phyloP scores from a whole-genome alignment of 495 filamentous ascomycete genomes.

The Penicillium lagena region DNA sequence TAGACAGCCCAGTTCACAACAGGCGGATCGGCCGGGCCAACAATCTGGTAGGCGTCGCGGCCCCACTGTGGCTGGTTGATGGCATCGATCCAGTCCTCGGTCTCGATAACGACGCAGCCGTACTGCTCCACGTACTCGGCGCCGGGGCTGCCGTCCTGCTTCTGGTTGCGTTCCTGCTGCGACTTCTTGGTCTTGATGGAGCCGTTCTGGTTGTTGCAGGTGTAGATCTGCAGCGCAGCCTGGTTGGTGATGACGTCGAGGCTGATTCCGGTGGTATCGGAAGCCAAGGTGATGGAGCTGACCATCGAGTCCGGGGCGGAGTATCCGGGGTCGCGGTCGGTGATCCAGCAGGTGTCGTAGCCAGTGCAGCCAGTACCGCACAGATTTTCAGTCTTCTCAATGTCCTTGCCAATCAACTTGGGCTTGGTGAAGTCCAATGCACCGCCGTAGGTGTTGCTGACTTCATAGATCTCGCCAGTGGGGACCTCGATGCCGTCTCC shows the following conservation, averaged over 20 bases:
- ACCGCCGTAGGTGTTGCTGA: conserved; percentile 50
- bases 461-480: conserved; percentile 62
- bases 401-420: conserved; percentile 68
- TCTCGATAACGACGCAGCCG: conserved; percentile 65
- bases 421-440: conserved; percentile 73
- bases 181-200: conserved; percentile 46
- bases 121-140: conserved; percentile 48
- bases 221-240: conserved; percentile 73
- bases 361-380: conserved; percentile 72
- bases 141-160: conserved; percentile 26
- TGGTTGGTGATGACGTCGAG: conserved; percentile 70
- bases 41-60: conserved; percentile 52
- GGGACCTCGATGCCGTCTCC: conserved; percentile 74
- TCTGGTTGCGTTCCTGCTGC: conserved; percentile 45
- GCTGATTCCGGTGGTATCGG: conserved; percentile 57
- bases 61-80: conserved; percentile 80
- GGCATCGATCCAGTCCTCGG: conserved; percentile 66
- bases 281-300: conserved; percentile 53
- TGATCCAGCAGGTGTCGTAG: conserved; percentile 68
- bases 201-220: conserved; percentile 68
- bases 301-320: conserved; percentile 55
- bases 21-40: conserved; percentile 53
- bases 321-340: conserved; percentile 53
- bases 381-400: conserved; percentile 51
- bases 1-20: conserved; percentile 63